These are phyloP conservation scores for Kuraishia ogatae DNA, from an alignment of 805 yeast species.

Conservation along the genomic window DNA sequence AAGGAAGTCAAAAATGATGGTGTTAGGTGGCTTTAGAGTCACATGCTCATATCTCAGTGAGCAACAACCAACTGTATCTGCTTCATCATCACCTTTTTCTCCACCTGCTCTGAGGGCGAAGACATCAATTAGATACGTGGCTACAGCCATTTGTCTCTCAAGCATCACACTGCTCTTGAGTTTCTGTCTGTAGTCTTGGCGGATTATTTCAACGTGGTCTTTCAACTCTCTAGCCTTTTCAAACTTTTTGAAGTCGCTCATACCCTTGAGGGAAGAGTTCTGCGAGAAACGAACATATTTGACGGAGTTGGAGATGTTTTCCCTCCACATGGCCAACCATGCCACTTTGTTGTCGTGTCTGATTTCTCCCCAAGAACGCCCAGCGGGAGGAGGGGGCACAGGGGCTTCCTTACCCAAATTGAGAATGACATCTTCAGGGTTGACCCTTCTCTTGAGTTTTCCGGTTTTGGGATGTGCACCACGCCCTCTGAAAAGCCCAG, in stretches of 20 bases:
- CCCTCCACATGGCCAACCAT: constrained; percentile 98
- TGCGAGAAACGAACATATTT: constrained; percentile 91
- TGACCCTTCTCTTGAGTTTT: constrained; percentile 74
- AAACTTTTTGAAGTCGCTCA: constrained; percentile 83
- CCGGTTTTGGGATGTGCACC: constrained; percentile 98
- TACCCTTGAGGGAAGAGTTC: constrained; percentile 83
- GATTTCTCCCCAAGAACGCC: constrained; percentile 87
- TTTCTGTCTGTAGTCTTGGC: constrained; percentile 64
- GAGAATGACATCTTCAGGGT: constrained; percentile 82
- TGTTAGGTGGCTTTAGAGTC: constrained; percentile 75
- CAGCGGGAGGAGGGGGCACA: constrained; percentile 77
- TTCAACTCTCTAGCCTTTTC: constrained; percentile 88
- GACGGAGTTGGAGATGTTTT: constrained; percentile 73
- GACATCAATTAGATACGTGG: constrained; percentile 84
- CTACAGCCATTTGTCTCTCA: constrained; percentile 88
- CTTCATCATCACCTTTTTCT: constrained; percentile 94
- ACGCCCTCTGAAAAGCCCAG: constrained; percentile 92
- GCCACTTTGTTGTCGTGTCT: constrained; percentile 84
- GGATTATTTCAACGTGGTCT: constrained; percentile 58
- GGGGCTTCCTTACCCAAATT: constrained; percentile 67
- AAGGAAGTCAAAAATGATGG: constrained; percentile 81
- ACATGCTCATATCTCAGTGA: constrained; percentile 87
- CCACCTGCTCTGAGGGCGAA: constrained; percentile 98
- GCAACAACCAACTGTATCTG: constrained; percentile 97
- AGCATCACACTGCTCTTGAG: constrained; percentile 71